phyloP scores from a whole-genome alignment of 805 yeast species.

The Tetrapisispora taiwanensis region DNA sequence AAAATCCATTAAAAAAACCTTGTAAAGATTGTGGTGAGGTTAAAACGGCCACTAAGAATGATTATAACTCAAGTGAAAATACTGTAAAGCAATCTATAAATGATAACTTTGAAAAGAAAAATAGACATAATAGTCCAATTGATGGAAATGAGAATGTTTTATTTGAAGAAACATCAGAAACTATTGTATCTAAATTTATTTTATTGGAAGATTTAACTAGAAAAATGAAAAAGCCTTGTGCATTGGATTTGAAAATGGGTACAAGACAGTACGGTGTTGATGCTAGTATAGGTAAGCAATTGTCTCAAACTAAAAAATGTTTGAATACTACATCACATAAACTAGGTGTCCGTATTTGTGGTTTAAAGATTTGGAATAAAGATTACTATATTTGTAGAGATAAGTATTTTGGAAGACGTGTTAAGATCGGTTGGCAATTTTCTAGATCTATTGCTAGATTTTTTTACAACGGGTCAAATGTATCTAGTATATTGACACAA shows the following conservation, averaged over 20 bases:
- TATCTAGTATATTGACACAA: constrained; percentile 50
- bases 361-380: constrained; percentile 76
- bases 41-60: neutral
- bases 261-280: constrained; percentile 97
- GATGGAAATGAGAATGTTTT: constrained; percentile 12
- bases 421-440: constrained; percentile 65
- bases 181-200: constrained; percentile 49
- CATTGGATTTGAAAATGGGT: constrained; percentile 93
- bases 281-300: constrained; percentile 59
- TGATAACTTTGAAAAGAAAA: neutral
- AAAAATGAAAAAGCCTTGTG: constrained; percentile 78
- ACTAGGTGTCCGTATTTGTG: constrained; percentile 90
- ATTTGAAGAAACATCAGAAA: constrained; percentile 20
- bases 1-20: no score
- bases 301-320: constrained; percentile 78
- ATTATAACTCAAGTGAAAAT: neutral
- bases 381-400: constrained; percentile 57
- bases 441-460: constrained; percentile 65
- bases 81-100: neutral
- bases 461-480: constrained; percentile 61
- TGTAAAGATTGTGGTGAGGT: neutral
- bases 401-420: constrained; percentile 82
- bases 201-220: constrained; percentile 83
- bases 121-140: neutral
- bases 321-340: constrained; percentile 64